Evolutionary conservation across 176 grass and related monocot species (phyloP), one percentile per base, ranked within the genome.

Genomic region (Raddia guianensis): DNA sequence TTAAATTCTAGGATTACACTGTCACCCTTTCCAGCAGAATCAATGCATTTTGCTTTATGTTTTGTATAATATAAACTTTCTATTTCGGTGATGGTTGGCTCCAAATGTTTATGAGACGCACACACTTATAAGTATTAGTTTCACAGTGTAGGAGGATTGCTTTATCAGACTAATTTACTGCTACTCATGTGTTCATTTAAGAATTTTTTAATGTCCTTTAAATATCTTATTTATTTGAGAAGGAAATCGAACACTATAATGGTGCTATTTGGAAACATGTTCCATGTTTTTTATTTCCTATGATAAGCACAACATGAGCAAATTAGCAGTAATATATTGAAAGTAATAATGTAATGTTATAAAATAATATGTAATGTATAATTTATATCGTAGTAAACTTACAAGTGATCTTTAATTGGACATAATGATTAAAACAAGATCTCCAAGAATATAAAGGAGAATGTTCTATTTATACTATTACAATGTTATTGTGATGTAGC

Each of bases 291-390:
- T 86, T 68, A 2, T 34, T 77, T 77, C 37, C 3, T 64, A 65
- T 88, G 14, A 63, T 76, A 66, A 57, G 45, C 74, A 73, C 11
- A 47, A 56, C 43, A 13, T 75, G 10, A 37, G 33, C 19, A 37
- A 78, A 45, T 70, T 73, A 21, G 67, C n/a, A 57, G 14, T 56
- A 46, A 68, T 72, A 63, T 61, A 49, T 73, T 83, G 15, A 58
- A 64, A 43, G 18, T 76, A 79, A 71, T 45, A 27, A 27, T 27
- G 27, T 27, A 27, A 27, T 27, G 27, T 27, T 27, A 27, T 27
- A 27, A 27, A 27, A 27, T 27, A 27, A 27, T 27, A 27, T 27
- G 27, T 27, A 27, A 27, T 27, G 27, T 27, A 27, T 27, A 27
- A 27, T 27, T 27, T 27, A 27, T 27, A 27, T 27, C 27, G 27